Conservation (phyloP, 441 rosid genomes). For the Pelargonium australe region DNA sequence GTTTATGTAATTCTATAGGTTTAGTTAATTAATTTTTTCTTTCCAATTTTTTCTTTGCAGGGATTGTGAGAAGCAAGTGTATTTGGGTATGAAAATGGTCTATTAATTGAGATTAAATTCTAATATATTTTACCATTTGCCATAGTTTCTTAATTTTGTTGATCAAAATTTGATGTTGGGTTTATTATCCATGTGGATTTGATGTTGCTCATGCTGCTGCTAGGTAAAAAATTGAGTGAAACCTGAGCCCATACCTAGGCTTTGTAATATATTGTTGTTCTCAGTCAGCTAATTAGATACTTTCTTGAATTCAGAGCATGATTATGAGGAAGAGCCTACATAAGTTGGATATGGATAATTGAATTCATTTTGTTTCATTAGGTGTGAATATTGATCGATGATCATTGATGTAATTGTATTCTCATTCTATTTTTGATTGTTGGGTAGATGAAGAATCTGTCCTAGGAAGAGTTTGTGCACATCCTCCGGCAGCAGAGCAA, state of each 20-base stretch:
- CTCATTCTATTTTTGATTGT: no score
- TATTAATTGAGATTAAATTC: constrained; percentile 11
- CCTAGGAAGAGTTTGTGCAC: no score
- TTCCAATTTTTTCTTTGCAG: constrained; percentile 29
- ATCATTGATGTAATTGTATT: no score
- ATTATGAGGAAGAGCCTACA: no score
- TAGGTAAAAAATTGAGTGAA: constrained; percentile 41
- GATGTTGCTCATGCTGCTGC: constrained; percentile 95
- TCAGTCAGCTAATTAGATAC: background rate
- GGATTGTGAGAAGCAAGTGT: constrained; percentile 96
- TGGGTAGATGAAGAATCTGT: no score
- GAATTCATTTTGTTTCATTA: no score
- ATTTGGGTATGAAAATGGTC: constrained; percentile 56
- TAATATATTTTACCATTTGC: constrained; percentile 4
- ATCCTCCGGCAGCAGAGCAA: no score
- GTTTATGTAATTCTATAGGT: background rate
- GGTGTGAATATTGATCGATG: no score
- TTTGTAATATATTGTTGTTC: background rate
- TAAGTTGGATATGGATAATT: no score
- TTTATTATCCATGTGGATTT: constrained; percentile 62
- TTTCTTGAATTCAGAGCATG: constrained; percentile 40
- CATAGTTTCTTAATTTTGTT: background rate
- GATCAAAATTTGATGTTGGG: constrained; percentile 16
- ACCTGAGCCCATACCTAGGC: background rate
- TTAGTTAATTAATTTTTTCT: background rate